Conservation (phyloP, 306 rosid species). For the Cucumis hystrix region DNA sequence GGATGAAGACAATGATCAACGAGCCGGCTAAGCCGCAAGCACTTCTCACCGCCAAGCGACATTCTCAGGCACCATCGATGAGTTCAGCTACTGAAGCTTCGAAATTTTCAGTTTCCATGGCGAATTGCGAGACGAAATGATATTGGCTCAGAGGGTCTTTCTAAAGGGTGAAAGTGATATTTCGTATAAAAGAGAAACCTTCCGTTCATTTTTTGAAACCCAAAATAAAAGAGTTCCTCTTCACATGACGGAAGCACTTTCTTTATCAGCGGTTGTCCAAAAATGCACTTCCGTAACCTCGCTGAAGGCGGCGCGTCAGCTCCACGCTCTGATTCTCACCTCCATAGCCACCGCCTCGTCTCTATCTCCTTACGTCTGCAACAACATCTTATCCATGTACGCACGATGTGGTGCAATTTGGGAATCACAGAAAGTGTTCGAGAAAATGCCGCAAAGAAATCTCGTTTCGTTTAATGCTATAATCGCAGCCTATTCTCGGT, state of each 20-base stretch:
- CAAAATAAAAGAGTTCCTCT: background rate
- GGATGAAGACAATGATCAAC: constrained; percentile 37
- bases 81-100: background rate
- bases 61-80: constrained; percentile 10
- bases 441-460: constrained; percentile 63
- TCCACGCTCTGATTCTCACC: constrained; percentile 55
- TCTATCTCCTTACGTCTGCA: constrained; percentile 35
- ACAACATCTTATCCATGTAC: constrained; percentile 66
- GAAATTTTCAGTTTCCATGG: background rate
- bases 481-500: constrained; percentile 49
- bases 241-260: constrained; percentile 25
- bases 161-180: background rate
- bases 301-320: constrained; percentile 48
- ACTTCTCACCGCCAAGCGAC: constrained; percentile 18
- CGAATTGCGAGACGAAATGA: background rate
- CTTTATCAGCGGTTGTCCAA: constrained; percentile 22
- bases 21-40: constrained; percentile 44
- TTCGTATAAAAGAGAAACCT: background rate
- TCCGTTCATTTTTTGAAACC: background rate
- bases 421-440: constrained; percentile 51
- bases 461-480: constrained; percentile 67
- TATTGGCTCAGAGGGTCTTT: background rate
- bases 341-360: constrained; percentile 11
- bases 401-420: constrained; percentile 32
- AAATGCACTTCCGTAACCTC: constrained; percentile 47